These are phyloP conservation scores for Penicillium sp. DNA, from an alignment of 2,329 filamentous ascomycete species.

Conservation along the genomic window DNA sequence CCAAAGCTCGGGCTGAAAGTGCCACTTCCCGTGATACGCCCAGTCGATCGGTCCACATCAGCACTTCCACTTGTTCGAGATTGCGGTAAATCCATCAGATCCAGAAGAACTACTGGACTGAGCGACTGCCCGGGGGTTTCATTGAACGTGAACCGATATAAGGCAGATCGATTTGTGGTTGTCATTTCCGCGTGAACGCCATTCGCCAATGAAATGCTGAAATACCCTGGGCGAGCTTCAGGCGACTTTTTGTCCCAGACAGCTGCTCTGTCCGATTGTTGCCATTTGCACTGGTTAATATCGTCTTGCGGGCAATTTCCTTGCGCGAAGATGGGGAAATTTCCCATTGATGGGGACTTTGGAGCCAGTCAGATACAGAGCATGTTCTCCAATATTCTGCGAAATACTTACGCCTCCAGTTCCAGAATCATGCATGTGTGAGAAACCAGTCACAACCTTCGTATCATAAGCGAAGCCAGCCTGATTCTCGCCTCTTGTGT, in stretches of 20 bases:
- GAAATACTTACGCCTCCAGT: slow-evolving; percentile 48
- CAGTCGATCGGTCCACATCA: slow-evolving; percentile 55
- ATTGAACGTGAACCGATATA: slow-evolving; percentile 66
- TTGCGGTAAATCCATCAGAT: slow-evolving; percentile 64
- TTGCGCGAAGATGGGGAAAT: slow-evolving; percentile 72
- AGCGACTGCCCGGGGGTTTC: slow-evolving; percentile 27
- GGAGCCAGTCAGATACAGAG: background rate
- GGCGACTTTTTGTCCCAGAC: slow-evolving; percentile 54
- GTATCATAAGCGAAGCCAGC: slow-evolving; percentile 58
- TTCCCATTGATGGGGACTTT: slow-evolving; percentile 63
- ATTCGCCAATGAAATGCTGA: slow-evolving; percentile 59
- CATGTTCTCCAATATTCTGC: background rate
- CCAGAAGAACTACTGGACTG: slow-evolving; percentile 64
- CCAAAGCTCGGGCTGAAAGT: slow-evolving; percentile 66
- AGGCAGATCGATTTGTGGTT: slow-evolving; percentile 61
- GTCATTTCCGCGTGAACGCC: slow-evolving; percentile 67
- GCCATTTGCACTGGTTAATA: slow-evolving; percentile 62
- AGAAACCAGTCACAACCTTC: slow-evolving; percentile 53
- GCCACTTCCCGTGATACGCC: slow-evolving; percentile 63
- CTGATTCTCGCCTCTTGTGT: slow-evolving; percentile 56
- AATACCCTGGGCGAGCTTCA: slow-evolving; percentile 63
- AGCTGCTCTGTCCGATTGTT: slow-evolving; percentile 52
- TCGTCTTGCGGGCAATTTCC: slow-evolving; percentile 61
- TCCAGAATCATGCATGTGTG: slow-evolving; percentile 54
- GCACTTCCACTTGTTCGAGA: slow-evolving; percentile 60